phyloP scores from a whole-genome alignment of 257 asterid genomes.

The Fraxinus americana region DNA sequence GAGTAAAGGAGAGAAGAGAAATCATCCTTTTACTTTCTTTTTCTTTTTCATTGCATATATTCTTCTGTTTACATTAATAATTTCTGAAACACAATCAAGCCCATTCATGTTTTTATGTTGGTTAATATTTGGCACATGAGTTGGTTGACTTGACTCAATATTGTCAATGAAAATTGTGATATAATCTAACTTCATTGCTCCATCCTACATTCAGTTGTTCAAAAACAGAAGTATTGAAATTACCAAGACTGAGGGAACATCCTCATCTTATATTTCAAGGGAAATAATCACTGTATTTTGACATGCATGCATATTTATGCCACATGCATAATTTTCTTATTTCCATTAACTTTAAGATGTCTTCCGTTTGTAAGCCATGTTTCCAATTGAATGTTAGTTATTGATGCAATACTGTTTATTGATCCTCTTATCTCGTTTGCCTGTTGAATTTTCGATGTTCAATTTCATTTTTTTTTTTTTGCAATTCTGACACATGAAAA shows the following conservation, averaged over 20 bases:
- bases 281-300: background rate
- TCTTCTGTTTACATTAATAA: background rate
- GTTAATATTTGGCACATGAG: background rate
- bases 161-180: background rate
- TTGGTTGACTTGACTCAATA: background rate
- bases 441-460: background rate
- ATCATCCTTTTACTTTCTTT: background rate
- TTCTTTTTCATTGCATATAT: background rate
- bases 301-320: conserved; percentile 2
- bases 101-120: background rate
- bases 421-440: background rate
- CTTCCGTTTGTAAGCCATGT: background rate
- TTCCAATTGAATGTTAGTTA: background rate
- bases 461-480: background rate
- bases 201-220: background rate
- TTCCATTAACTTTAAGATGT: background rate
- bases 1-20: background rate
- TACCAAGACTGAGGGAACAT: background rate
- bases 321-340: background rate
- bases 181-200: background rate
- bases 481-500: background rate
- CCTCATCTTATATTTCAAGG: background rate
- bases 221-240: background rate
- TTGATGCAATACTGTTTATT: background rate
- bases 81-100: background rate